Conservation (phyloP, 495 filamentous ascomycete genomes). For the Terfezia claveryi region DNA sequence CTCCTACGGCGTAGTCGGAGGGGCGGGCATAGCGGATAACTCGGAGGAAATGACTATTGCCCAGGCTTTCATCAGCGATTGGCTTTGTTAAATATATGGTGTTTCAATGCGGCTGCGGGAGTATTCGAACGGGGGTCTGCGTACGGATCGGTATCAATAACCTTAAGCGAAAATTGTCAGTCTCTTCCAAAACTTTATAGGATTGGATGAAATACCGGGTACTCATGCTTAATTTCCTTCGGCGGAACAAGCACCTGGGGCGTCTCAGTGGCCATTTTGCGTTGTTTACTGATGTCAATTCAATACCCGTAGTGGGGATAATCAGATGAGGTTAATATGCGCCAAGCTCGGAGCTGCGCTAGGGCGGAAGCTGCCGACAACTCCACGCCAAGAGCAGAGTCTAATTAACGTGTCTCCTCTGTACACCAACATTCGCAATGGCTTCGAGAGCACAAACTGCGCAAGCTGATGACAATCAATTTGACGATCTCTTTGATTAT, state of each 20-base stretch:
- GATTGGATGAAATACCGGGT: slow-evolving; percentile 38
- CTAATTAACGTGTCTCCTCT: slow-evolving; percentile 11
- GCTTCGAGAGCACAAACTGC: background rate
- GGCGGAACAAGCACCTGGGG: slow-evolving; percentile 34
- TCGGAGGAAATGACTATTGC: slow-evolving; percentile 63
- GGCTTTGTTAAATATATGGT: background rate
- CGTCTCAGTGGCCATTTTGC: slow-evolving; percentile 3
- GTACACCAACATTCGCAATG: slow-evolving; percentile 4
- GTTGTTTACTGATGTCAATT: too few relatives aligned
- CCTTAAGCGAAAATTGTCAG: slow-evolving; percentile 27
- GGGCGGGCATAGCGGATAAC: slow-evolving; percentile 68
- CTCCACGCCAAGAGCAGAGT: too few relatives aligned
- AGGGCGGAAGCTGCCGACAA: too few relatives aligned
- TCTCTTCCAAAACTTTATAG: background rate
- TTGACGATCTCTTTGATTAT: slow-evolving; percentile 49
- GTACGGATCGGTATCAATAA: slow-evolving; percentile 97
- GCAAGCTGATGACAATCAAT: slow-evolving; percentile 3
- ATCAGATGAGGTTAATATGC: too few relatives aligned
- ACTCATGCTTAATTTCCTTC: slow-evolving; percentile 52
- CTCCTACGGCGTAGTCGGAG: slow-evolving; percentile 55
- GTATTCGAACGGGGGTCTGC: slow-evolving; percentile 11
- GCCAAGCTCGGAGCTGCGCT: too few relatives aligned
- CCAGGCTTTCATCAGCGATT: slow-evolving; percentile 6
- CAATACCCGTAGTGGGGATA: too few relatives aligned
- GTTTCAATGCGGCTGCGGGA: background rate